phyloP scores from a whole-genome alignment of 164 flowering plant species.

The Tetracentron sinense region DNA sequence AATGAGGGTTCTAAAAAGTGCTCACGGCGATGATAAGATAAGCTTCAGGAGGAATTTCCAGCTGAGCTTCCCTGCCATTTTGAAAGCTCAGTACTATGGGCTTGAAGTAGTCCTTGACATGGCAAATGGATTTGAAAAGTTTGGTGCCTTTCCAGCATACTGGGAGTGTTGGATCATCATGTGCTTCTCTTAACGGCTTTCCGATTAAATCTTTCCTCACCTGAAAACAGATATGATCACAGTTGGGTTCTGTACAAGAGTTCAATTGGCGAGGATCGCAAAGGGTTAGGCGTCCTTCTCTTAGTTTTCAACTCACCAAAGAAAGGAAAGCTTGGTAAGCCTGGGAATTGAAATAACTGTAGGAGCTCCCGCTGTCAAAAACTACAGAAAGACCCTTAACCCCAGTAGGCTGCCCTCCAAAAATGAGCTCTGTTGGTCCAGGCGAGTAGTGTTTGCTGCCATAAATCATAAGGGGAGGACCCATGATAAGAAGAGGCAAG shows the following conservation, averaged over 20 bases:
- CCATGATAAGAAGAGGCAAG: not conserved
- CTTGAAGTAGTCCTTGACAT: constrained; percentile 58
- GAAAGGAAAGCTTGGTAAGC: constrained; percentile 56
- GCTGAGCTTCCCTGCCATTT: constrained; percentile 39
- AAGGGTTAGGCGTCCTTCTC: not conserved
- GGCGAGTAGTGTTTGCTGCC: constrained; percentile 72
- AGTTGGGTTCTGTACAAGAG: not conserved
- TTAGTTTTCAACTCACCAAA: constrained; percentile 39
- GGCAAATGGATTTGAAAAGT: constrained; percentile 53
- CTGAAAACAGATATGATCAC: constrained; percentile 31
- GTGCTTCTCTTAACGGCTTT: constrained; percentile 44
- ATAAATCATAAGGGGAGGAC: not conserved
- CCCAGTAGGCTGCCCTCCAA: constrained; percentile 49
- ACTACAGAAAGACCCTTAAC: constrained; percentile 41
- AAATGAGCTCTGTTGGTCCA: constrained; percentile 57
- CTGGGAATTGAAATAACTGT: constrained; percentile 57
- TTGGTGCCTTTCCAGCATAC: constrained; percentile 84
- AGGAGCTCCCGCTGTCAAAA: constrained; percentile 96
- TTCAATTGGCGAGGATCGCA: not conserved
- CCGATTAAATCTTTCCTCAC: constrained; percentile 47
- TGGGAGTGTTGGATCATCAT: constrained; percentile 56
- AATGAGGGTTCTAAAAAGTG: not conserved
- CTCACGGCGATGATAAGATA: constrained; percentile 80
- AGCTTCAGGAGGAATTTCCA: constrained; percentile 66
- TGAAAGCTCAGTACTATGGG: constrained; percentile 49